A percentile compares a stretch with the other conserved stretches of the same genome.
These are phyloP conservation scores for Davidsoniella virescens DNA, from an alignment of 2,329 filamentous ascomycete species.

Conservation along the genomic window DNA sequence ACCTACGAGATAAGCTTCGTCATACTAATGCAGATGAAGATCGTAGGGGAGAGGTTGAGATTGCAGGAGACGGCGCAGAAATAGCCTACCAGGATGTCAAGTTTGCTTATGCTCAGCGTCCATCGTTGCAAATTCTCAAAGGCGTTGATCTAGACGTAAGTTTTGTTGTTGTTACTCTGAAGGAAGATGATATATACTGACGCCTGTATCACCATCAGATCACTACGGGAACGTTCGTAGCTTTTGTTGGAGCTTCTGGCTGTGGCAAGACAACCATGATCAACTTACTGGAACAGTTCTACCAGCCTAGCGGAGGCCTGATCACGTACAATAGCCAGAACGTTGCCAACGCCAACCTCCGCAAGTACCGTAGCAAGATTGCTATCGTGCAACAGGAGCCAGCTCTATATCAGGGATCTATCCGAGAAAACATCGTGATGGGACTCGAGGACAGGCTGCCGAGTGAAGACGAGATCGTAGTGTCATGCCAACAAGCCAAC, in stretches of 20 bases:
- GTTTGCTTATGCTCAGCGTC: slow-evolving; percentile 39
- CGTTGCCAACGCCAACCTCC: slow-evolving; percentile 18
- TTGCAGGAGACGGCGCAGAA: slow-evolving; percentile 17
- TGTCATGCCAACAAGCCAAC: slow-evolving; percentile 38
- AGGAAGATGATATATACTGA: too few relatives aligned
- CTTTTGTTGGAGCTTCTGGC: slow-evolving; percentile 40
- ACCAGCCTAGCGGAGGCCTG: slow-evolving; percentile 21
- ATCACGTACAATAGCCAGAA: slow-evolving; percentile 19
- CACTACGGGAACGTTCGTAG: slow-evolving; percentile 27
- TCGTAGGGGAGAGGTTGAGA: slow-evolving; percentile 6
- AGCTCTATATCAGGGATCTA: slow-evolving; percentile 31
- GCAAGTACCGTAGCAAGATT: slow-evolving; percentile 21
- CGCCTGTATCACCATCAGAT: too few relatives aligned
- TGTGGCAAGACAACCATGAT: slow-evolving; percentile 47
- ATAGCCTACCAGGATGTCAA: slow-evolving; percentile 34
- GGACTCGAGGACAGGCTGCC: slow-evolving; percentile 20
- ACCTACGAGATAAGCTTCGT: slow-evolving; percentile 21
- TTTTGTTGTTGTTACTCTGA: not conserved
- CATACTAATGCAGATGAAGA: slow-evolving; percentile 19
- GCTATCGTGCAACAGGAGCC: slow-evolving; percentile 28
- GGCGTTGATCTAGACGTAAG: slow-evolving; percentile 23
- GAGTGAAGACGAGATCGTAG: slow-evolving; percentile 25
- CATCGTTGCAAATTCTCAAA: slow-evolving; percentile 22
- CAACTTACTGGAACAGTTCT: slow-evolving; percentile 31
- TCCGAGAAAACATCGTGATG: slow-evolving; percentile 39